phyloP scores from a whole-genome alignment of 768 basidiomycete species.

The Infundibulicybe gibba region DNA sequence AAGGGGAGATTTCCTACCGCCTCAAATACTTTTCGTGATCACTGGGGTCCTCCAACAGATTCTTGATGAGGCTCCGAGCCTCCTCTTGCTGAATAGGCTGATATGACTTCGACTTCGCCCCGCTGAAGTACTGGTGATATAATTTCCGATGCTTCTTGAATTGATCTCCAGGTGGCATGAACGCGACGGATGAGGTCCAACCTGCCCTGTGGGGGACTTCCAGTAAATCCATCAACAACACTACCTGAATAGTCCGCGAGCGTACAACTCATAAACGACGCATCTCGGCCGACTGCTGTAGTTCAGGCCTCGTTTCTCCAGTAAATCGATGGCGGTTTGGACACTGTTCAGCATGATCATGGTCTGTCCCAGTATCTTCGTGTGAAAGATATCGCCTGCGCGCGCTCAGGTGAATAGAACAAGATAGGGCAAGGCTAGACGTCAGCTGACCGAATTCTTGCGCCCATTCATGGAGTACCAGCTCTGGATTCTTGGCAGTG shows the following conservation, averaged over 20 bases:
- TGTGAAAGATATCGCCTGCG: conserved; percentile 5
- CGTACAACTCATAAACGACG: not conserved
- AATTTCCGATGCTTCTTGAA: not conserved
- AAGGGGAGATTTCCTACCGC: not conserved
- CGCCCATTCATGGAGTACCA: conserved; percentile 2
- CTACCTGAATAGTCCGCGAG: not conserved
- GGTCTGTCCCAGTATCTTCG: conserved; percentile 2
- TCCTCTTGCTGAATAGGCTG: not conserved
- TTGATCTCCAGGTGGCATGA: not conserved
- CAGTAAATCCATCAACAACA: not conserved
- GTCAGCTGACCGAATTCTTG: conserved; percentile 2
- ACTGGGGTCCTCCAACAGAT: not conserved
- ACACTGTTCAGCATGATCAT: conserved; percentile 5
- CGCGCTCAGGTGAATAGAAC: no score
- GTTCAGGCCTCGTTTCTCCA: conserved; percentile 14
- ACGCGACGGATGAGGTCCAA: not conserved
- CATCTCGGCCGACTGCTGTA: conserved; percentile 19
- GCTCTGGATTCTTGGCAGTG: not conserved
- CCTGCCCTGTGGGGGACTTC: not conserved
- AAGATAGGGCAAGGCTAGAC: no score
- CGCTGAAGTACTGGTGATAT: not conserved
- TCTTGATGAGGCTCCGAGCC: not conserved
- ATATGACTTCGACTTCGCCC: not conserved
- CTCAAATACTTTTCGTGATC: not conserved
- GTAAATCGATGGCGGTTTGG: conserved; percentile 6